Base-by-base conservation (phyloP, 192 early-diverging fungal genomes). In the Coemansia sp. region DNA sequence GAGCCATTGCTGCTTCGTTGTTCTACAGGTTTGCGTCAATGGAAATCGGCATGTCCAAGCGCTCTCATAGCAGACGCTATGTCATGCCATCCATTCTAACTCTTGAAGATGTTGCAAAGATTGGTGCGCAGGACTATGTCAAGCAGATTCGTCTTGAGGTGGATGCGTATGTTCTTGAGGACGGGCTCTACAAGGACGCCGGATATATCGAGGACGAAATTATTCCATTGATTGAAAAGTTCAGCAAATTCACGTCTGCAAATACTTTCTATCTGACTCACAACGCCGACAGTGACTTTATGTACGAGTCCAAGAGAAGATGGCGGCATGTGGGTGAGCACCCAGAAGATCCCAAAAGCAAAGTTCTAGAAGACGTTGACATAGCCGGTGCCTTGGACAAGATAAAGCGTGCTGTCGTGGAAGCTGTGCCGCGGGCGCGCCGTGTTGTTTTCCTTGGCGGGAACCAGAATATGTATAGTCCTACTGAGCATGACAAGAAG, bases 1-100 rank as follows among this genome's bases (percentile, higher is more conserved):
- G 71, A n/a, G 13, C n/a, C 1, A 57, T 65, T 13, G 63, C 54
- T 32, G 70, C 64, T 19, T 45, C 70, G n/a, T 44, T 62, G 20
- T 69, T 69, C 44, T 77, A 77, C 53, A 59, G 54, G 40, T 22
- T 43, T 11, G 64, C 74, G 10, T 20, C 37, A 22, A 44, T 49
- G 32, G 39, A 20, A 14, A 16, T 58, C 0, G 54, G 43, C 8
- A 22, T 12, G 10, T n/a, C 17, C 62, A 22, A 44, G 12, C 39
- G 42, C 12, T 43, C 54, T 20, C 32, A 54, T 19, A 19, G 9
- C 25, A 58, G 50, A 4, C 32, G 32, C 45, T 13, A 37, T 11
- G 17, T 53, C 37, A 11, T 6, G 10, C 40, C 56, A 10, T 45
- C 9, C 17, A 0, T 39, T 9, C 49, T 62, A 5, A 16, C 13